phyloP scores from a whole-genome alignment of 2,329 filamentous ascomycete species.

The Gremmenia infestans region DNA sequence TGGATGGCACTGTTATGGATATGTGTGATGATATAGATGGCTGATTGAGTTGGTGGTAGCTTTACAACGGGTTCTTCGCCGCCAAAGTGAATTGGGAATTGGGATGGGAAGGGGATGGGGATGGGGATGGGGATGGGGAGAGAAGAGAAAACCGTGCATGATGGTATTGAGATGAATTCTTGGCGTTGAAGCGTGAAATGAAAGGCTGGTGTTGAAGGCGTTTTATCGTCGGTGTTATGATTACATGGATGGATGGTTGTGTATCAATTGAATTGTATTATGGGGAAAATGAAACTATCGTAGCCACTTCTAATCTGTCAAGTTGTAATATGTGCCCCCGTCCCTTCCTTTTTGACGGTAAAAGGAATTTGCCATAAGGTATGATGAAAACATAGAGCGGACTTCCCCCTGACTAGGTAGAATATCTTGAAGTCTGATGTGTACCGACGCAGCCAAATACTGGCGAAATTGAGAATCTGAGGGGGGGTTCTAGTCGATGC shows the following conservation, averaged over 20 bases:
- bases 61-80: constrained; percentile 14
- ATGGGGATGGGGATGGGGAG: too few species aligned
- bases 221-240: neutral
- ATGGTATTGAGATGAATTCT: neutral
- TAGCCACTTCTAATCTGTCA: too few species aligned
- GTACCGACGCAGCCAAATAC: too few species aligned
- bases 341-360: too few species aligned
- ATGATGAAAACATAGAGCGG: neutral
- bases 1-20: neutral
- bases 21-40: neutral
- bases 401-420: too few species aligned
- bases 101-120: neutral
- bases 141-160: too few species aligned
- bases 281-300: too few species aligned
- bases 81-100: constrained; percentile 6
- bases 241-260: neutral
- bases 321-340: too few species aligned
- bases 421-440: neutral
- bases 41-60: neutral
- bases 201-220: neutral
- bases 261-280: too few species aligned
- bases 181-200: neutral
- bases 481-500: too few species aligned
- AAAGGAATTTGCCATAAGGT: too few species aligned
- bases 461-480: too few species aligned